Conservation (phyloP, 176 grass and related monocot species). For the Lolium multiflorum region DNA sequence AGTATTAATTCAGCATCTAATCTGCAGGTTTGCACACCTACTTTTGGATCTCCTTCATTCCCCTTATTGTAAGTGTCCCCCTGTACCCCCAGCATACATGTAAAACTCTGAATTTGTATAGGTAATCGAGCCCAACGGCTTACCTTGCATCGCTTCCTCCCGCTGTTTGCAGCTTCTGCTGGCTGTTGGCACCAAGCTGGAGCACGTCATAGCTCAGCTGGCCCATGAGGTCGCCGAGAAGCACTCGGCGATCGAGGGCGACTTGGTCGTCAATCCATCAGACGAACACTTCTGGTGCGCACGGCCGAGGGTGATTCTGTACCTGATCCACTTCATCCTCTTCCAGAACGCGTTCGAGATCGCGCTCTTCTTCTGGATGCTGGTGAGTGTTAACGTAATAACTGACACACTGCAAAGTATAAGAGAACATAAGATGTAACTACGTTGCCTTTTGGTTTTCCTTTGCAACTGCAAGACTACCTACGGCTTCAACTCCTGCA, state of each 20-base stretch:
- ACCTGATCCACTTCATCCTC: conserved; percentile 92
- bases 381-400: conserved; percentile 48
- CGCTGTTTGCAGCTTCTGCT: conserved; percentile 67
- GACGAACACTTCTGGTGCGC: conserved; percentile 90
- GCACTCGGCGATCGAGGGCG: conserved; percentile 75
- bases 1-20: background rate
- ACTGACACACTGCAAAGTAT: background rate
- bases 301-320: conserved; percentile 61
- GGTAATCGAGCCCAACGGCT: background rate
- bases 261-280: conserved; percentile 82
- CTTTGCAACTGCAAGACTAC: conserved; percentile 55
- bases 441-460: background rate
- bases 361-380: conserved; percentile 96
- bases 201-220: conserved; percentile 83
- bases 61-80: conserved; percentile 69
- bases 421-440: background rate
- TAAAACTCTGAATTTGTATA: background rate
- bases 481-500: conserved; percentile 86
- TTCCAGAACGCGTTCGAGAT: conserved; percentile 97
- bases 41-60: conserved; percentile 94
- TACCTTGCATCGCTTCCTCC: background rate
- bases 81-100: background rate
- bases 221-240: conserved; percentile 89
- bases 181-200: conserved; percentile 84
- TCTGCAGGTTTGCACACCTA: conserved; percentile 94